A percentile compares a stretch with the other conserved stretches of the same genome.
Conservation (phyloP, 23 red algal genomes). For the Gracilaria gracilis region DNA sequence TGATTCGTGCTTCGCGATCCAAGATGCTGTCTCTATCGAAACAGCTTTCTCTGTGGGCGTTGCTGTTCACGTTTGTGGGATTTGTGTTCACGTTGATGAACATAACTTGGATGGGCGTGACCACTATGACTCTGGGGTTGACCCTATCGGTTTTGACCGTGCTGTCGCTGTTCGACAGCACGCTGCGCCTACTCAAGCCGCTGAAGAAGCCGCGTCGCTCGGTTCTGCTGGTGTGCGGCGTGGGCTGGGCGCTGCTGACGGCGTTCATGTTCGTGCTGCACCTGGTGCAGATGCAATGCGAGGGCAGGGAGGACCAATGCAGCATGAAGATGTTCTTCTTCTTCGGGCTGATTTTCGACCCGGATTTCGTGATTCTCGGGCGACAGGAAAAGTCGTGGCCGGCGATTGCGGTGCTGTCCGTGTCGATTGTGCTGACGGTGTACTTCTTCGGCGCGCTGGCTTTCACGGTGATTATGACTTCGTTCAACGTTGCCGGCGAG, state of each 20-base stretch:
- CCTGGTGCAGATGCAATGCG: slow-evolving; percentile 73
- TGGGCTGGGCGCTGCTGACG: slow-evolving; percentile 32
- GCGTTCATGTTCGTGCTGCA: slow-evolving; percentile 67
- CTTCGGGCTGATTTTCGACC: slow-evolving; percentile 80
- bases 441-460: slow-evolving; percentile 53
- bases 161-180: slow-evolving; percentile 47
- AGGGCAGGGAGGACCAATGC: slow-evolving; percentile 35
- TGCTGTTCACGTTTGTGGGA: slow-evolving; percentile 71
- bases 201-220: background rate
- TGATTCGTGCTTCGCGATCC: slow-evolving; percentile 29
- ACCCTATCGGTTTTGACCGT: slow-evolving; percentile 38
- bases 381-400: slow-evolving; percentile 35
- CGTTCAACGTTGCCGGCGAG: slow-evolving; percentile 34
- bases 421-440: slow-evolving; percentile 52
- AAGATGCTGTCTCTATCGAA: slow-evolving; percentile 28
- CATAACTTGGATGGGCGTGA: slow-evolving; percentile 72
- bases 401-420: slow-evolving; percentile 37
- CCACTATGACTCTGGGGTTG: slow-evolving; percentile 65
- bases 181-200: slow-evolving; percentile 25
- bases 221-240: slow-evolving; percentile 4
- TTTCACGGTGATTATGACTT: slow-evolving; percentile 29
- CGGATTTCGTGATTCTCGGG: slow-evolving; percentile 26
- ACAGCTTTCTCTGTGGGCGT: slow-evolving; percentile 1
- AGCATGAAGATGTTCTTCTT: slow-evolving; percentile 69
- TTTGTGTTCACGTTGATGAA: slow-evolving; percentile 65